These are phyloP conservation scores for Leccinum subtestaceum DNA, from an alignment of 768 basidiomycete genomes.

Conservation along the genomic window DNA sequence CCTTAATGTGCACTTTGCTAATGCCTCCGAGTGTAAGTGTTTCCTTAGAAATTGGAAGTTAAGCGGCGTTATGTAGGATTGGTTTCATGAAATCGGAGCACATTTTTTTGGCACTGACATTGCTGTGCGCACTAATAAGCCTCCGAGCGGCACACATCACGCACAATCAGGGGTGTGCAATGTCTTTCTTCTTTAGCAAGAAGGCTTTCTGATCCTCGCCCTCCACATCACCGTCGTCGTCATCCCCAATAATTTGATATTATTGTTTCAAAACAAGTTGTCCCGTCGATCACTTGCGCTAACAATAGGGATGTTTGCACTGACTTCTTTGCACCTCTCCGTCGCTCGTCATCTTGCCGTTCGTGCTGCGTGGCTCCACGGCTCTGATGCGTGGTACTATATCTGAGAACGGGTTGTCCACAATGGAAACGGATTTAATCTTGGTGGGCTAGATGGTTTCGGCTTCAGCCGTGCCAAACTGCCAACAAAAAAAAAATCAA, in stretches of 20 bases:
- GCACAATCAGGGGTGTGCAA: constrained; percentile 78
- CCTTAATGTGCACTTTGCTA: no score
- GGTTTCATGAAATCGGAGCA: background rate
- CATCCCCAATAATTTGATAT: constrained; percentile 65
- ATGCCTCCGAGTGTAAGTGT: no score
- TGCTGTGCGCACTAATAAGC: background rate
- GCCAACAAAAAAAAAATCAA: no score
- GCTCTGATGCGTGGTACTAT: constrained; percentile 94
- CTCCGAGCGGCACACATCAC: constrained; percentile 28
- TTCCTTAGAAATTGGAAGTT: no score
- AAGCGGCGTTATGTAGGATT: no score
- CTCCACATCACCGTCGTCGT: constrained; percentile 53
- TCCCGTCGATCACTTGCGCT: background rate
- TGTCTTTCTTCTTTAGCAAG: constrained; percentile 72
- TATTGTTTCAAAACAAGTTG: constrained; percentile 43
- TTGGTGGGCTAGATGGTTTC: constrained; percentile 72
- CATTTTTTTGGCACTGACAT: constrained; percentile 16
- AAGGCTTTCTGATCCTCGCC: constrained; percentile 53
- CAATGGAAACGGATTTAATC: constrained; percentile 78
- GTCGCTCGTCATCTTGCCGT: constrained; percentile 69
- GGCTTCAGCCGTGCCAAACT: background rate
- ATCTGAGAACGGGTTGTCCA: constrained; percentile 94
- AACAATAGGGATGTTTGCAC: constrained; percentile 19
- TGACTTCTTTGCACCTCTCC: constrained; percentile 86
- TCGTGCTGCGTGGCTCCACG: constrained; percentile 72